phyloP scores from a whole-genome alignment of 805 yeast genomes.

The Barnettozyma wickerhamii region DNA sequence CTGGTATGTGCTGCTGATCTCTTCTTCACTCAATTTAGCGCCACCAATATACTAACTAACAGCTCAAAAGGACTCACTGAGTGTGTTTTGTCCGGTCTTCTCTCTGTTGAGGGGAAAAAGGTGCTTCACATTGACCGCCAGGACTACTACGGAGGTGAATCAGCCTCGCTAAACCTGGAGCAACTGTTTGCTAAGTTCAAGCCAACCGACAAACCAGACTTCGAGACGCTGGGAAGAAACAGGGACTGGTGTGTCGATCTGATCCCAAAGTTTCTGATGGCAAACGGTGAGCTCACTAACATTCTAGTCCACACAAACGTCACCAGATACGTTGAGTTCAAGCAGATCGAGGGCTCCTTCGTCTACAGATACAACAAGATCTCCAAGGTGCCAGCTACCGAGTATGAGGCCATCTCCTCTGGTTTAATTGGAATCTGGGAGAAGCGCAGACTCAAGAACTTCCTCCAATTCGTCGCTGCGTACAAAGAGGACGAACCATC shows the following conservation, averaged over 20 bases:
- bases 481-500: slow-evolving; percentile 74
- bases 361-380: slow-evolving; percentile 83
- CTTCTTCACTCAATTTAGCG: background rate
- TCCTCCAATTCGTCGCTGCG: slow-evolving; percentile 79
- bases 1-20: slow-evolving; percentile 2
- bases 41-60: slow-evolving; percentile 8
- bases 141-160: slow-evolving; percentile 92
- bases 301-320: slow-evolving; percentile 94
- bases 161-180: slow-evolving; percentile 75
- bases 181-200: slow-evolving; percentile 80
- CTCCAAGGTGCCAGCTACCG: slow-evolving; percentile 93
- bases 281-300: slow-evolving; percentile 95
- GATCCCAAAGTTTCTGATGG: slow-evolving; percentile 96
- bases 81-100: slow-evolving; percentile 88
- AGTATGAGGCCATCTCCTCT: slow-evolving; percentile 84
- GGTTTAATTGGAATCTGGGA: slow-evolving; percentile 95
- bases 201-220: slow-evolving; percentile 62
- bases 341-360: slow-evolving; percentile 93
- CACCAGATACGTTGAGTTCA: slow-evolving; percentile 92
- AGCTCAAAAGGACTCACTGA: slow-evolving; percentile 79
- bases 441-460: slow-evolving; percentile 90
- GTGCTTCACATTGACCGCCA: slow-evolving; percentile 95
- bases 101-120: slow-evolving; percentile 97
- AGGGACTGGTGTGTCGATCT: slow-evolving; percentile 98
- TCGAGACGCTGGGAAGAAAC: slow-evolving; percentile 72